Base-by-base conservation (phyloP, 2,329 filamentous ascomycete genomes). In the Alternaria incomplexa region DNA sequence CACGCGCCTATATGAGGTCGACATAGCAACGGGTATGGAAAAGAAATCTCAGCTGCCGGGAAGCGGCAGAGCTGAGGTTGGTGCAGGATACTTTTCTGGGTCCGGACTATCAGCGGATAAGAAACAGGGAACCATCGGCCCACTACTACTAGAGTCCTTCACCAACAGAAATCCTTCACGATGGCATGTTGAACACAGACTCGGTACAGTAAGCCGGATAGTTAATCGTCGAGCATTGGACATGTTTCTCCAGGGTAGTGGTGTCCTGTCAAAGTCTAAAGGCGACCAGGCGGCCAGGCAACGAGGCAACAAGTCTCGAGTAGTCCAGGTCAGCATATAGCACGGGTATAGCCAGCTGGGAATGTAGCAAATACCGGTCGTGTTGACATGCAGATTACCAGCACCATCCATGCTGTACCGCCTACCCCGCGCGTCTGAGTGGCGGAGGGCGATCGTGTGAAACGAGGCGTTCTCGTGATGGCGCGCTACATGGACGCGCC, bases 331-430 rank as follows among this genome's bases (percentile, higher is more conserved):
- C 48, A 40, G 28, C 30, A 28, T 52, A 40, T 52, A 52, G 20
- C 20, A 52, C 48, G 48, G 30, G 48, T 52, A 52, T 23, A 52
- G n/a, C 15, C 20, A 44, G 32, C 30, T 43, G 48, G 48, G 28
- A 13, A 51, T 13, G 47, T 23, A 30, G 48, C 48, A 51, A 30
- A 51, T 15, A n/a, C 36, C 12, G 55, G 17, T 20, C 90, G 25
- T 25, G 15, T 43, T 61, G 44, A 47, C 30, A 47, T 44, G 58
- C 50, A 46, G 11, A 17, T 51, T 56, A 57, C 46, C 61, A 56
- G 58, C 47, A 62, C 43, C 10, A 53, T 53, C 61, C 64, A 63
- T 63, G 45, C 9, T 43, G 45, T 56, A 48, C 51, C 56, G 46
- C 56, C 55, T 51, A 60, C 56, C 56, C 56, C 61, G 58, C 48